Conservation (phyloP, 2,329 filamentous ascomycete genomes). For the Fusarium hainanense region DNA sequence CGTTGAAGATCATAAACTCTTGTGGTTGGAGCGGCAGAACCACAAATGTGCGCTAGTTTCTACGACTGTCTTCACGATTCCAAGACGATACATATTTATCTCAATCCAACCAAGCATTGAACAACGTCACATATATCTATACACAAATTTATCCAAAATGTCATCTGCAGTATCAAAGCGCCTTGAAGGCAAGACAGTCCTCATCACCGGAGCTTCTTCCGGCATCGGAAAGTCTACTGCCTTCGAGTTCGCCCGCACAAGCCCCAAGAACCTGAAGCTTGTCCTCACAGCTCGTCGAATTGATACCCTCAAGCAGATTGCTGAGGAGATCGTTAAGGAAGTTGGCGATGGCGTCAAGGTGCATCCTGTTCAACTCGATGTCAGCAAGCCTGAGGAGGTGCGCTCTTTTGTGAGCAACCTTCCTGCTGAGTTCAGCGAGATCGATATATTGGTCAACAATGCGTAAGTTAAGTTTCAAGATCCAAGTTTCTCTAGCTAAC, state of each 20-base stretch:
- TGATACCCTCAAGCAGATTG: conserved; percentile 80
- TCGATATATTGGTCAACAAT: conserved; percentile 94
- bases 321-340: conserved; percentile 78
- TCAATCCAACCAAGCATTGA: neutral
- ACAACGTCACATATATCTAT: neutral
- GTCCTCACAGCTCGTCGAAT: conserved; percentile 87
- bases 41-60: conserved; percentile 4
- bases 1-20: neutral
- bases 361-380: conserved; percentile 83
- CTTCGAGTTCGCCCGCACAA: conserved; percentile 89
- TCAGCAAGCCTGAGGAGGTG: conserved; percentile 82
- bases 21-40: conserved; percentile 9
- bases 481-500: neutral
- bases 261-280: conserved; percentile 81
- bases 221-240: conserved; percentile 87
- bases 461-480: conserved; percentile 68
- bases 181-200: conserved; percentile 90
- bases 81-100: neutral
- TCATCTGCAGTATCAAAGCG: conserved; percentile 76
- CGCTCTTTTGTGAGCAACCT: conserved; percentile 75
- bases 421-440: conserved; percentile 82
- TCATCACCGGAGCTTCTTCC: conserved; percentile 92
- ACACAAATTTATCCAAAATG: conserved; percentile 51
- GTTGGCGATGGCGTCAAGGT: conserved; percentile 84
- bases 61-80: neutral